These are phyloP conservation scores for Mycena galopus DNA, from an alignment of 768 basidiomycete genomes.

Conservation along the genomic window DNA sequence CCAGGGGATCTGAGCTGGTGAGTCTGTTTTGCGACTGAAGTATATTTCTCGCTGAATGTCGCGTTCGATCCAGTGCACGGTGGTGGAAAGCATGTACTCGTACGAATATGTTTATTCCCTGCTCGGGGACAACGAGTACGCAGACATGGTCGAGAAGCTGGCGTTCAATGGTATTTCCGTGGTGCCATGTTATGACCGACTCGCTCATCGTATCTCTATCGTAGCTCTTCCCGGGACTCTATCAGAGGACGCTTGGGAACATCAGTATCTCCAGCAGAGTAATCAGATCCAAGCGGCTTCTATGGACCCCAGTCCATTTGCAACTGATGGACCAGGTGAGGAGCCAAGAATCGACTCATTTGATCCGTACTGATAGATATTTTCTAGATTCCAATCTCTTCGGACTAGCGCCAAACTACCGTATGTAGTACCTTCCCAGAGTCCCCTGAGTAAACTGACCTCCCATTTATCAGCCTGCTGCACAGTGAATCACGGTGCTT, in stretches of 20 bases:
- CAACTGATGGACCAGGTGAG: slow-evolving; percentile 30
- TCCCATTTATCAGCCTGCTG: no score
- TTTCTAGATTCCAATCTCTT: slow-evolving; percentile 19
- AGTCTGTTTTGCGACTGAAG: background rate
- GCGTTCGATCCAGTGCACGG: slow-evolving; percentile 19
- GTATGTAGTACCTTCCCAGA: background rate
- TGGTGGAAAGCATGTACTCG: slow-evolving; percentile 33
- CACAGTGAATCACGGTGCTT: no score
- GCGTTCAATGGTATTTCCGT: slow-evolving; percentile 28
- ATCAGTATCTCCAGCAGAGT: slow-evolving; percentile 34
- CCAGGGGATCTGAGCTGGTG: slow-evolving; percentile 30
- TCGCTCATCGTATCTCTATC: background rate
- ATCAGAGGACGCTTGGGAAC: slow-evolving; percentile 28
- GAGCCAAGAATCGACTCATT: background rate
- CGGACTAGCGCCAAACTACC: slow-evolving; percentile 30
- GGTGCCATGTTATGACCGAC: background rate
- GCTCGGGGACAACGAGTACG: slow-evolving; percentile 29
- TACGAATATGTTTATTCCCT: slow-evolving; percentile 31
- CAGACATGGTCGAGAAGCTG: slow-evolving; percentile 30
- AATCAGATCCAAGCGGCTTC: slow-evolving; percentile 30
- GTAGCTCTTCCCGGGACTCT: slow-evolving; percentile 28
- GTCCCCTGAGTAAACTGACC: no score
- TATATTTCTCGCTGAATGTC: background rate
- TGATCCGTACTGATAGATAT: background rate
- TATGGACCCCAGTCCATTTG: slow-evolving; percentile 29